Evolutionary conservation across 306 rosid genomes (phyloP).

Genomic region (Prunus dulcis): DNA sequence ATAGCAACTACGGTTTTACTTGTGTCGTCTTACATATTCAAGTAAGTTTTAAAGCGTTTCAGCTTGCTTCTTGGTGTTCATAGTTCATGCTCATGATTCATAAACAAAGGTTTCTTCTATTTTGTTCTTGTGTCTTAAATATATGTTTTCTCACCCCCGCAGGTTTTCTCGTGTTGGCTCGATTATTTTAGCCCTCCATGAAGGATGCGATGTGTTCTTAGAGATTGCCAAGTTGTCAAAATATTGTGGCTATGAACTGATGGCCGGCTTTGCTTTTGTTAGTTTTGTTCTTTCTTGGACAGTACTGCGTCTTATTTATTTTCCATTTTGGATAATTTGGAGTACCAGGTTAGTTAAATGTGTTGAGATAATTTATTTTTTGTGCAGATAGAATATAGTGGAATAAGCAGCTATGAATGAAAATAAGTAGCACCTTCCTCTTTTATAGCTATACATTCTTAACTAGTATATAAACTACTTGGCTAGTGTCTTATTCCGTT

Average conservation of each 20-base stretch:
- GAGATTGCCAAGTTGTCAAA: conserved; percentile 38
- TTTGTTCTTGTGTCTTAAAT: neutral
- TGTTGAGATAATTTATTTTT: neutral
- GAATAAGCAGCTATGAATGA: neutral
- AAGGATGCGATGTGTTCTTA: conserved; percentile 37
- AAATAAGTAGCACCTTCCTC: too few relatives aligned
- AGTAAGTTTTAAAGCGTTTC: conserved; percentile 4
- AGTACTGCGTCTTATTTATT: conserved; percentile 31
- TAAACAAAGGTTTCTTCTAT: neutral
- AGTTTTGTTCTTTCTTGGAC: conserved; percentile 32
- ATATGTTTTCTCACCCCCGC: neutral
- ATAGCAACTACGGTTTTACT: conserved; percentile 24
- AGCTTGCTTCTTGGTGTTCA: neutral
- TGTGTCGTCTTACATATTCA: conserved; percentile 19
- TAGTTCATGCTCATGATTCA: neutral
- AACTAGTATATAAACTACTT: too few relatives aligned
- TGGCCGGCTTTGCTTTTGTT: conserved; percentile 21
- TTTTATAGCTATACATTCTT: too few relatives aligned
- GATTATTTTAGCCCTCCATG: conserved; percentile 33
- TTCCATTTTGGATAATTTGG: conserved; percentile 39
- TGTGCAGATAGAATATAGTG: neutral
- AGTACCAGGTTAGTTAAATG: conserved; percentile 29
- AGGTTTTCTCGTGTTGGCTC: conserved; percentile 39
- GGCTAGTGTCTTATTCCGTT: too few relatives aligned
- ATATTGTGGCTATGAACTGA: conserved; percentile 28